Evolutionary conservation across 2,329 filamentous ascomycete genomes (phyloP).

Genomic region (Colletotrichum spaethianum): DNA sequence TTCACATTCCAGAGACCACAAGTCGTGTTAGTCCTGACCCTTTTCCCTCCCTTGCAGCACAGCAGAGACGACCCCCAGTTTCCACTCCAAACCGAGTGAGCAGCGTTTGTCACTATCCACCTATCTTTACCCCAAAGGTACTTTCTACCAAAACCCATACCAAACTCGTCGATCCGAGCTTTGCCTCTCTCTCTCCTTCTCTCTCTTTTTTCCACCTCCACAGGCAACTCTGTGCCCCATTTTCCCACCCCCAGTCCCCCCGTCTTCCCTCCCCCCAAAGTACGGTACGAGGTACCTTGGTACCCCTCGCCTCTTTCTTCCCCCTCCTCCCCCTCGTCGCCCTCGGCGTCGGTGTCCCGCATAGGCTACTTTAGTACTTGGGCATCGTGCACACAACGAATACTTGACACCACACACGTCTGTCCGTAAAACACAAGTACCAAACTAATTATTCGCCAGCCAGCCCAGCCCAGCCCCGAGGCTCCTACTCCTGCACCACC

Average conservation of each 20-base stretch:
- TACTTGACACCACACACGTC: constrained; percentile 14
- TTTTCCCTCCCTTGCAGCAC: constrained; percentile 14
- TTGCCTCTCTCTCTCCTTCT: neutral
- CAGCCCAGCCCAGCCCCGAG: constrained; percentile 37
- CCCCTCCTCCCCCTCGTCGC: constrained; percentile 15
- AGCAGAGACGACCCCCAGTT: constrained; percentile 3
- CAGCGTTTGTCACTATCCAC: neutral
- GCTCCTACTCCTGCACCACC: constrained; percentile 19
- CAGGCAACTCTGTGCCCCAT: constrained; percentile 7
- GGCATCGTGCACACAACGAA: constrained; percentile 11
- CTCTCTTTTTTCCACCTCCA: constrained; percentile 3
- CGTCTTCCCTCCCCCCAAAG: constrained; percentile 6
- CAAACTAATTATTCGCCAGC: constrained; percentile 39
- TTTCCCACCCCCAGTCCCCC: constrained; percentile 21
- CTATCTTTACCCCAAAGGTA: neutral
- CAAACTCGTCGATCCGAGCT: constrained; percentile 1
- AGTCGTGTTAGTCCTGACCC: neutral
- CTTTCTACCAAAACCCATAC: neutral
- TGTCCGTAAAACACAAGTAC: constrained; percentile 27
- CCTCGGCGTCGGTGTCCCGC: constrained; percentile 33
- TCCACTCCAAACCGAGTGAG: neutral
- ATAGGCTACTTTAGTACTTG: constrained; percentile 28
- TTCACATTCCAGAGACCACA: constrained; percentile 2
- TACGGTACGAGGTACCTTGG: constrained; percentile 18
- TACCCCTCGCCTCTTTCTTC: constrained; percentile 12